Evolutionary conservation across 116 monocot species (phyloP).

Genomic region (Trichopus zeylanicus): DNA sequence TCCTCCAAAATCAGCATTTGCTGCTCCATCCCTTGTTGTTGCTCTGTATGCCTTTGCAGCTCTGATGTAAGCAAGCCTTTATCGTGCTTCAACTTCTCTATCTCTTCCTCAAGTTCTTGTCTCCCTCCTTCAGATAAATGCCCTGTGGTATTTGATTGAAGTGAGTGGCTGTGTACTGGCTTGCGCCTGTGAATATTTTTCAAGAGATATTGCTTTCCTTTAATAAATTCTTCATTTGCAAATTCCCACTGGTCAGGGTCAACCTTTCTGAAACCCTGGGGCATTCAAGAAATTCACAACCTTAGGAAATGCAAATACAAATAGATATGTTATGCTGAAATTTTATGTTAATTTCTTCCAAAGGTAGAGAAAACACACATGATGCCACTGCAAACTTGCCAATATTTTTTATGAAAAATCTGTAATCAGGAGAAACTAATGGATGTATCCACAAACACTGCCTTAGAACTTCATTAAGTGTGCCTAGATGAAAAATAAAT

Average conservation of each 20-base stretch:
- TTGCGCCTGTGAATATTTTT: conserved; percentile 89
- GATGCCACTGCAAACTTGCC: no score
- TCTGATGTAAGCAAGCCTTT: conserved; percentile 41
- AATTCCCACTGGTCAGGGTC: conserved; percentile 97
- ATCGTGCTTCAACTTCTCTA: conserved; percentile 49
- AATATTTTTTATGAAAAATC: not conserved
- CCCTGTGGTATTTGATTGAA: conserved; percentile 22
- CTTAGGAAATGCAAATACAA: not conserved
- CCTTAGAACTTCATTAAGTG: not conserved
- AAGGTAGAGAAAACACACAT: no score
- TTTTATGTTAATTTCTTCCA: no score
- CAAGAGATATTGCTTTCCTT: conserved; percentile 63
- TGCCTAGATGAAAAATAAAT: no score
- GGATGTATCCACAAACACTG: no score
- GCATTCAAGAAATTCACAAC: not conserved
- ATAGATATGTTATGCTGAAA: no score
- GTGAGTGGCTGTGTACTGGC: conserved; percentile 77
- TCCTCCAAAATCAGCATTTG: conserved; percentile 64
- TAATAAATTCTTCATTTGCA: conserved; percentile 81
- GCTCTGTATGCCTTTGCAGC: conserved; percentile 42
- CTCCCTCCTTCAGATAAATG: conserved; percentile 51
- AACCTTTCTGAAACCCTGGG: conserved; percentile 87
- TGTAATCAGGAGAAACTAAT: not conserved
- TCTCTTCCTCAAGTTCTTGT: conserved; percentile 55
- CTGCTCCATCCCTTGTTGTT: conserved; percentile 36